Conservation (phyloP, 331 rosid species). For the Telfairia occidentalis region DNA sequence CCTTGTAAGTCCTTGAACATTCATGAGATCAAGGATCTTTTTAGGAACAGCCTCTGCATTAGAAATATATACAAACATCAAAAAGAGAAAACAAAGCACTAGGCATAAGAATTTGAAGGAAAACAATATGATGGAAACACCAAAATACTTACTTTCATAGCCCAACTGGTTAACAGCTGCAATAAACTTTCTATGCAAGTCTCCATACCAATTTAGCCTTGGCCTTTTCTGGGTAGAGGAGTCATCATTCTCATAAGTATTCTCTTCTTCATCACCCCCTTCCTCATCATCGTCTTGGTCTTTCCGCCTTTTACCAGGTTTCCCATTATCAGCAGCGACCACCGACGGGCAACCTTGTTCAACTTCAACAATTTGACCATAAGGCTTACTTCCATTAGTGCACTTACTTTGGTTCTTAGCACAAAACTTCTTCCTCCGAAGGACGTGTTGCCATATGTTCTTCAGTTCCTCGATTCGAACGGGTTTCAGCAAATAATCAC, state of each 20-base stretch:
- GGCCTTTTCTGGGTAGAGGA: constrained; percentile 57
- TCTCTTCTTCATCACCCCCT: constrained; percentile 37
- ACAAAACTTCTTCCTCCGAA: constrained; percentile 41
- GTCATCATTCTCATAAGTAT: constrained; percentile 32
- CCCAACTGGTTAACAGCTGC: constrained; percentile 69
- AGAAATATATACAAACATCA: background rate
- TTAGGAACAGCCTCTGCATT: constrained; percentile 85
- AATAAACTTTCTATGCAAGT: constrained; percentile 72
- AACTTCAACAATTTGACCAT: constrained; percentile 25
- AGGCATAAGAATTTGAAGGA: constrained; percentile 7
- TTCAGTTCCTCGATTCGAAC: constrained; percentile 72
- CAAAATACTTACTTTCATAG: constrained; percentile 53
- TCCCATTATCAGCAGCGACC: constrained; percentile 28
- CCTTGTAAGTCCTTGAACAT: constrained; percentile 71
- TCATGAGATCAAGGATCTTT: constrained; percentile 88
- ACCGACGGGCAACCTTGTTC: constrained; percentile 22
- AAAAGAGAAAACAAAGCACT: background rate
- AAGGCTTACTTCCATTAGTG: constrained; percentile 23
- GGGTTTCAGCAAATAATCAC: constrained; percentile 84
- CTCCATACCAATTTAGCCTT: constrained; percentile 72
- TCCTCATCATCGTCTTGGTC: constrained; percentile 51
- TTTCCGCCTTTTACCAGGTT: constrained; percentile 39
- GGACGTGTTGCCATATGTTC: constrained; percentile 91
- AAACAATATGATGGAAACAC: background rate
- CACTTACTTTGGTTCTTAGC: constrained; percentile 31